Base-by-base conservation (phyloP, 1,284 basidiomycete species). In the Heliocybe sulcata region DNA sequence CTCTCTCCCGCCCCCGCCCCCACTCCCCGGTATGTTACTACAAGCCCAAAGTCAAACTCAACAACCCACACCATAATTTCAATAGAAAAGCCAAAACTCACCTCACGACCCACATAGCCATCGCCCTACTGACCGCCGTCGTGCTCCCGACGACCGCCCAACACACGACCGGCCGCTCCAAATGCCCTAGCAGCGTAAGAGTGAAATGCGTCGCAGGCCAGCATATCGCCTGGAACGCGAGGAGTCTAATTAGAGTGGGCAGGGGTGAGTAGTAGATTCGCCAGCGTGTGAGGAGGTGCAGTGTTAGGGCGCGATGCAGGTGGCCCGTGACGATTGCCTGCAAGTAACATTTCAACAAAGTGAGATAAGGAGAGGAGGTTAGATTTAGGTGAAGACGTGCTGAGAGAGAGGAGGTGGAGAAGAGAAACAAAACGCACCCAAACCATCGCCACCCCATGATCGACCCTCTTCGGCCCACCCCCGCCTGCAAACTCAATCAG, bases 21-120 rank as follows among this genome's bases (percentile, higher is more conserved):
- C 23, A 49, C n/a, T 16, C 29, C 60, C 57, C 22, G 61, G 64
- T 26, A 91, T 74, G 64, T 91, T 91, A 64, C 85, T n/a, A n/a
- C n/a, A n/a, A n/a, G n/a, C n/a, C n/a, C n/a, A n/a, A n/a, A n/a
- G n/a, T n/a, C n/a, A n/a, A n/a, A n/a, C n/a, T n/a, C n/a, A n/a
- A n/a, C n/a, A n/a, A n/a, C n/a, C n/a, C n/a, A n/a, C n/a, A n/a
- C n/a, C n/a, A n/a, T n/a, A n/a, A n/a, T n/a, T n/a, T n/a, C n/a
- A n/a, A n/a, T n/a, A n/a, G n/a, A n/a, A n/a, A n/a, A n/a, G n/a
- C n/a, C n/a, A n/a, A n/a, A n/a, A n/a, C n/a, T n/a, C n/a, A n/a
- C n/a, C n/a, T 88, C 45, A 87, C 90, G n/a, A 90, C 89, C 90
- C 90, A 92, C 48, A 92, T 80, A 72, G 91, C 87, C 55, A 91